These are phyloP conservation scores for Phialemoniopsis sp. DNA, from an alignment of 2,329 filamentous ascomycete species.

Conservation along the genomic window DNA sequence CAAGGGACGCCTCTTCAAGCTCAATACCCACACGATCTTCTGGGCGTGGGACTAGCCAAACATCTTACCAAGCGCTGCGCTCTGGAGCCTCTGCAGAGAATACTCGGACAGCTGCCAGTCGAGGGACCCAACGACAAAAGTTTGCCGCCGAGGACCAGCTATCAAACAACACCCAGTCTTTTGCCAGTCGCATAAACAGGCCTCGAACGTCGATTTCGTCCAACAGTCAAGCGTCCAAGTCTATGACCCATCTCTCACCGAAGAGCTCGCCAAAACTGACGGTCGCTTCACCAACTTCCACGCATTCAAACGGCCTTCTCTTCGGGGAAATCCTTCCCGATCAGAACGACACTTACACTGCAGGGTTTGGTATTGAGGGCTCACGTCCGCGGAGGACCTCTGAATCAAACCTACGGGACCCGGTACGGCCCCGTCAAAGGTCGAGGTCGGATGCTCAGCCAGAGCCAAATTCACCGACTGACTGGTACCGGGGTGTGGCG, in stretches of 20 bases:
- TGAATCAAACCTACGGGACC: slow-evolving; percentile 61
- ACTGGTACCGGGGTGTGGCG: slow-evolving; percentile 52
- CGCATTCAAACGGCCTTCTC: slow-evolving; percentile 49
- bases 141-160: slow-evolving; percentile 45
- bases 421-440: slow-evolving; percentile 41
- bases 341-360: slow-evolving; percentile 44
- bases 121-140: slow-evolving; percentile 39
- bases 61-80: slow-evolving; percentile 36
- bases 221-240: slow-evolving; percentile 34
- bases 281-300: slow-evolving; percentile 24
- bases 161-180: slow-evolving; percentile 52
- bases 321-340: slow-evolving; percentile 73
- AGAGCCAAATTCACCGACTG: slow-evolving; percentile 61
- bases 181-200: slow-evolving; percentile 55
- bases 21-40: slow-evolving; percentile 26
- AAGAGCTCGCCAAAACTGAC: slow-evolving; percentile 17
- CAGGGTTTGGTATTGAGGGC: slow-evolving; percentile 58
- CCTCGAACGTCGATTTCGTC: slow-evolving; percentile 34
- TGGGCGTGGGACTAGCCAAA: slow-evolving; percentile 24
- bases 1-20: slow-evolving; percentile 23
- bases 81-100: slow-evolving; percentile 25
- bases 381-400: slow-evolving; percentile 59
- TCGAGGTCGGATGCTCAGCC: slow-evolving; percentile 52
- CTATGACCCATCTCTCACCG: slow-evolving; percentile 35
- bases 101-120: slow-evolving; percentile 18